These are phyloP conservation scores for Poronia punctata DNA, from an alignment of 495 filamentous ascomycete genomes.

Conservation along the genomic window DNA sequence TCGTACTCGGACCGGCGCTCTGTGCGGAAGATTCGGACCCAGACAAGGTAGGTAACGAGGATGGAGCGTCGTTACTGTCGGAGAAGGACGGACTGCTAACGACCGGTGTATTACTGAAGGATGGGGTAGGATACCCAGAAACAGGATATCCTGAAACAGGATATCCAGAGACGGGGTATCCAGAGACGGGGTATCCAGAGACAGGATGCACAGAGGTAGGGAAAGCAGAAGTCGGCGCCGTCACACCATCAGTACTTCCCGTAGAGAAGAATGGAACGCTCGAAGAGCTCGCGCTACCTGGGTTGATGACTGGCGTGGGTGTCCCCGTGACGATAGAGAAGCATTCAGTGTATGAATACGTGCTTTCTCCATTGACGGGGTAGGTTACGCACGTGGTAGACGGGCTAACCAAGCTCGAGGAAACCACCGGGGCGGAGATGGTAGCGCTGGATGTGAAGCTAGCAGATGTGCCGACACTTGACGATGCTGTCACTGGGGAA, in stretches of 20 bases:
- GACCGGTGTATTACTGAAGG: too few relatives aligned
- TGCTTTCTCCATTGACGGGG: constrained; percentile 12
- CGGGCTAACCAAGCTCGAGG: not conserved
- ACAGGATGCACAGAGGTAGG: too few relatives aligned
- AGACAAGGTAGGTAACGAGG: not conserved
- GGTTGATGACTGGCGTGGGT: not conserved
- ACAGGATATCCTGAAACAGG: too few relatives aligned
- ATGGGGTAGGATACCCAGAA: too few relatives aligned
- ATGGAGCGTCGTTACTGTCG: too few relatives aligned
- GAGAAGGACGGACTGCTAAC: too few relatives aligned
- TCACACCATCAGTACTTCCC: constrained; percentile 13
- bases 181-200: too few relatives aligned
- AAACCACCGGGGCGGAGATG: constrained; percentile 1
- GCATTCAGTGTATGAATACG: constrained; percentile 16
- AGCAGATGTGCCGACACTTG: too few relatives aligned
- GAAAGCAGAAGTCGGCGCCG: constrained; percentile 5
- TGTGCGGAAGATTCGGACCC: not conserved
- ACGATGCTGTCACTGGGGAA: constrained; percentile 15
- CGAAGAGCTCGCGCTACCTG: not conserved
- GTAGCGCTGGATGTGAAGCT: too few relatives aligned
- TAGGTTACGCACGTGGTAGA: constrained; percentile 15
- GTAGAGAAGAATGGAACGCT: constrained; percentile 11
- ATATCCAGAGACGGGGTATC: too few relatives aligned
- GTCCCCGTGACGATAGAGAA: constrained; percentile 5
- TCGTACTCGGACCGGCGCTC: not conserved